Conservation (phyloP, 2,329 filamentous ascomycete genomes). For the Fusarium secorum region DNA sequence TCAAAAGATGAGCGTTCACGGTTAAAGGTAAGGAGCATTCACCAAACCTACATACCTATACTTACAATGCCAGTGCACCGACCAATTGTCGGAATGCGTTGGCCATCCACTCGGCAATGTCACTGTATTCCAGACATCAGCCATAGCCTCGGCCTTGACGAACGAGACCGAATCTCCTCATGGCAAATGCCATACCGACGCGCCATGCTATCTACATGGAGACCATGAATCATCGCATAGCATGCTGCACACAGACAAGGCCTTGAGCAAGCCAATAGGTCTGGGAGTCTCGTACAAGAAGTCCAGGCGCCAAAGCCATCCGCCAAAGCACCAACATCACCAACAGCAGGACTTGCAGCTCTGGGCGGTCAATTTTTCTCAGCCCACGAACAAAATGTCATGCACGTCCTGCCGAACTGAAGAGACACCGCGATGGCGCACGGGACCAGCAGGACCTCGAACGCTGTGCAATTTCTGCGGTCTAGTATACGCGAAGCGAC, state of each 20-base stretch:
- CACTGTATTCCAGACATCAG: not conserved
- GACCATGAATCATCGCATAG: accelerated
- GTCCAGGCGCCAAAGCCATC: not conserved
- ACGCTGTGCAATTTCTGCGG: not conserved
- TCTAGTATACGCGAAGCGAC: not conserved
- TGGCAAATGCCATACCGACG: not conserved
- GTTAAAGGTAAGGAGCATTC: accelerated
- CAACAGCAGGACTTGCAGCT: too few relatives aligned
- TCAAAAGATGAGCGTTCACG: not conserved
- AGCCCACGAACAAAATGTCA: not conserved
- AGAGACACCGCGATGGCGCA: not conserved
- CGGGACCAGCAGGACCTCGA: not conserved
- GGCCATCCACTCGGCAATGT: not conserved
- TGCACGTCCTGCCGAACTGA: not conserved
- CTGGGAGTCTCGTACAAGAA: not conserved
- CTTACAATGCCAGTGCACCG: not conserved
- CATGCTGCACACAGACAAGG: not conserved
- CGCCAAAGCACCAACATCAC: not conserved
- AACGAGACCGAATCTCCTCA: not conserved
- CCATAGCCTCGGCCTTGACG: not conserved
- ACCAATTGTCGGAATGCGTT: not conserved
- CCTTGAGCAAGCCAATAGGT: accelerated
- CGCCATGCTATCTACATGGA: not conserved
- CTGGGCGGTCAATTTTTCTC: accelerated
- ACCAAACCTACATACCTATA: not conserved